A percentile compares a stretch with the other conserved stretches of the same genome.
phyloP scores from a whole-genome alignment of 345 rosid species.

The Brassica carinata region DNA sequence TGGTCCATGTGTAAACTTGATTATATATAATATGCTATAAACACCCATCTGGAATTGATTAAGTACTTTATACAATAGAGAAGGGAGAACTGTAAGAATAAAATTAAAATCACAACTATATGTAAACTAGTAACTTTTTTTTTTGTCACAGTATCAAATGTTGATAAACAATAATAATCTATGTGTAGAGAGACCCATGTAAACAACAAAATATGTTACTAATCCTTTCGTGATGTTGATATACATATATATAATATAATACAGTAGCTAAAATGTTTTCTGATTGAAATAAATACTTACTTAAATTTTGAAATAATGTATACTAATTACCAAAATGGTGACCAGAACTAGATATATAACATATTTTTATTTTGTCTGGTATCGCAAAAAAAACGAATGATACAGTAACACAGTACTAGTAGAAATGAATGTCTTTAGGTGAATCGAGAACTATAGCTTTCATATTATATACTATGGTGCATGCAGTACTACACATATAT shows the following conservation, averaged over 20 bases:
- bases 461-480: not conserved
- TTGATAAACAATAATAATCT: too few species aligned
- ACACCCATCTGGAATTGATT: not conserved
- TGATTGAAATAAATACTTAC: not conserved
- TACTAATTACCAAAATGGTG: conserved; percentile 2
- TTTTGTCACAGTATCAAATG: too few species aligned
- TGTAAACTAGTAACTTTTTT: too few species aligned
- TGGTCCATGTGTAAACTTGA: conserved; percentile 28
- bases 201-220: not conserved
- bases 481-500: not conserved
- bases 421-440: conserved; percentile 15
- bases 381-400: not conserved
- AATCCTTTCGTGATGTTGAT: not conserved
- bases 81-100: not conserved
- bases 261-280: not conserved
- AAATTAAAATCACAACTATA: too few species aligned
- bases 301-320: not conserved
- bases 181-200: too few species aligned
- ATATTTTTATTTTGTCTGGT: not conserved
- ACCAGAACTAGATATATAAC: not conserved
- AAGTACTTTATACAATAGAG: too few species aligned
- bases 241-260: not conserved
- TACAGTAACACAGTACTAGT: not conserved
- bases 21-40: not conserved
- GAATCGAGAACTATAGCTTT: conserved; percentile 14